phyloP scores from a whole-genome alignment of 2,329 filamentous ascomycete species.

The Bipolaris bicolor region DNA sequence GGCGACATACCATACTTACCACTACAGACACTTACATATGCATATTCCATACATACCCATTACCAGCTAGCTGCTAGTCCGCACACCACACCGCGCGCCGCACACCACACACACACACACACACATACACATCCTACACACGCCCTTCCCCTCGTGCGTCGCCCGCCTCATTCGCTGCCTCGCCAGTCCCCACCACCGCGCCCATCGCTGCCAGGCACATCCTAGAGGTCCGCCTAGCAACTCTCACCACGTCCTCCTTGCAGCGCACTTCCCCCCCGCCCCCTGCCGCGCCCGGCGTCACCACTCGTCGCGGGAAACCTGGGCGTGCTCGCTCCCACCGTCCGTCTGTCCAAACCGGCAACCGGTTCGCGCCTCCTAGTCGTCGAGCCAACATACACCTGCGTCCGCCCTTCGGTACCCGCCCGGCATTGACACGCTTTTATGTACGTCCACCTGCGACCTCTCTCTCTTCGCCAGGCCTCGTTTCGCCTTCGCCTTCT shows the following conservation, averaged over 20 bases:
- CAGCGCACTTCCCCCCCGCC: conserved; percentile 11
- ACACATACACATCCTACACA: not conserved
- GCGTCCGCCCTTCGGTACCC: conserved; percentile 9
- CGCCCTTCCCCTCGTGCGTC: not conserved
- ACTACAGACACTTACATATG: not conserved
- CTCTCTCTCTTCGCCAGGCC: conserved; percentile 31
- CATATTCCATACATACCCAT: not conserved
- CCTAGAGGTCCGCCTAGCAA: conserved; percentile 18
- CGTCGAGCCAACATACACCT: conserved; percentile 12
- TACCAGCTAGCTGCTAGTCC: no score
- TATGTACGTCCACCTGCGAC: conserved; percentile 46
- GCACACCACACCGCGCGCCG: not conserved
- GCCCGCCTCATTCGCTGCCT: conserved; percentile 20
- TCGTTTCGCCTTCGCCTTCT: conserved; percentile 24
- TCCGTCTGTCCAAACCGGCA: conserved; percentile 23
- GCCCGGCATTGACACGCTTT: conserved; percentile 20
- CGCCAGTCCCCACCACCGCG: conserved; percentile 9
- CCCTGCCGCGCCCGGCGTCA: conserved; percentile 21
- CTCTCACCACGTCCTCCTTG: conserved; percentile 18
- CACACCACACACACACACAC: not conserved
- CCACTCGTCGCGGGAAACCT: conserved; percentile 22
- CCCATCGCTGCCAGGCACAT: conserved; percentile 16
- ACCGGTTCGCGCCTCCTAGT: conserved; percentile 20
- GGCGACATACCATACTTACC: not conserved
- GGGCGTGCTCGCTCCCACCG: conserved; percentile 18